These are phyloP conservation scores for Fusarium irregulare DNA, from an alignment of 2,329 filamentous ascomycete genomes.

Conservation along the genomic window DNA sequence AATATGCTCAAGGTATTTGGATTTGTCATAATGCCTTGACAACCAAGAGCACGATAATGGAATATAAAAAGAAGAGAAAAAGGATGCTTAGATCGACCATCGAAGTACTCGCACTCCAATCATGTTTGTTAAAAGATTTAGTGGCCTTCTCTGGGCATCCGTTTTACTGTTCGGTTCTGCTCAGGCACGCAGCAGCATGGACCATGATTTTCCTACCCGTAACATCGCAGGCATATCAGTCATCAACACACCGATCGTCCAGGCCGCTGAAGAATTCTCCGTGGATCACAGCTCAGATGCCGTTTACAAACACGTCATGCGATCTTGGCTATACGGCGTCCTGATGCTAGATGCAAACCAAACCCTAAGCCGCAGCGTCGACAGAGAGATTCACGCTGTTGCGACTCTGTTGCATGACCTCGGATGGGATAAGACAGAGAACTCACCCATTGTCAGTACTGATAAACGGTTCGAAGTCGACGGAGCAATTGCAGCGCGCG, in stretches of 20 bases:
- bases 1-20: too few species aligned
- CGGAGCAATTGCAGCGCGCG: accelerated
- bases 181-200: too few species aligned
- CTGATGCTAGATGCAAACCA: conserved; percentile 15
- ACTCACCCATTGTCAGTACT: neutral
- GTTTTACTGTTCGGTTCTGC: too few species aligned
- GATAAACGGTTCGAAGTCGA: neutral
- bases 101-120: too few species aligned
- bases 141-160: too few species aligned
- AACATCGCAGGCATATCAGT: conserved; percentile 4
- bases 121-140: too few species aligned
- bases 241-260: conserved; percentile 14
- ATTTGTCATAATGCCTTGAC: too few species aligned
- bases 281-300: conserved; percentile 3
- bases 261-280: conserved; percentile 1
- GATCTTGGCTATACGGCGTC: conserved; percentile 15
- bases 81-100: too few species aligned
- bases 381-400: conserved; percentile 4
- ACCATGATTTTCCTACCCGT: neutral
- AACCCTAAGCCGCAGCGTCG: neutral
- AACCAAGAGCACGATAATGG: too few species aligned
- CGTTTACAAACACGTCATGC: conserved; percentile 30
- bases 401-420: conserved; percentile 24
- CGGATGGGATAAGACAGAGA: neutral
- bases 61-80: too few species aligned